These are phyloP conservation scores for Misopates orontium DNA, from an alignment of 257 asterid species.

Conservation along the genomic window DNA sequence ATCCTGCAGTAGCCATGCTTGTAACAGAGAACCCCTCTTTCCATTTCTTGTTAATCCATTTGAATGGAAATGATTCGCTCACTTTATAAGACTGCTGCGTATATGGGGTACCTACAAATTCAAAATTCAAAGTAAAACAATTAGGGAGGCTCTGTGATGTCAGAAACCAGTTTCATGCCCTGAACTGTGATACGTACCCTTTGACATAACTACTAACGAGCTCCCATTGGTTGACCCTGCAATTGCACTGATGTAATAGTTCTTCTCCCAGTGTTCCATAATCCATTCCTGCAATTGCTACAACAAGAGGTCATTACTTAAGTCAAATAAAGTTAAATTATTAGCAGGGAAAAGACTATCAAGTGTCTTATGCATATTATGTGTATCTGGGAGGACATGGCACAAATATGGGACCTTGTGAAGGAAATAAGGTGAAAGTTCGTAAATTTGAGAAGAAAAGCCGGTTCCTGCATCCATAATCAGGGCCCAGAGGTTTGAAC, in stretches of 20 bases:
- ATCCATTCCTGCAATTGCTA: constrained; percentile 62
- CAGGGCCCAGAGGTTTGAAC: constrained; percentile 69
- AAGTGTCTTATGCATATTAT: background rate
- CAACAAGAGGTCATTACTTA: constrained; percentile 8
- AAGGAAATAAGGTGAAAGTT: constrained; percentile 62
- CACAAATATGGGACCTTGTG: constrained; percentile 49
- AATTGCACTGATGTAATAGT: constrained; percentile 63
- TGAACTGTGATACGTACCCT: constrained; percentile 47
- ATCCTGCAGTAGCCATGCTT: constrained; percentile 72
- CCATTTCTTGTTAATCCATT: constrained; percentile 83
- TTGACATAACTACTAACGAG: constrained; percentile 69
- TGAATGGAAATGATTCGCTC: constrained; percentile 64
- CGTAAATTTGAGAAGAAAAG: constrained; percentile 59
- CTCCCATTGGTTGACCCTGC: constrained; percentile 70
- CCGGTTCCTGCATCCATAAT: constrained; percentile 87
- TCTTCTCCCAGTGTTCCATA: constrained; percentile 70
- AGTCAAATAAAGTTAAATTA: background rate
- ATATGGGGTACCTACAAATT: constrained; percentile 53
- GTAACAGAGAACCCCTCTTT: constrained; percentile 70
- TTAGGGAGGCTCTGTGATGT: background rate
- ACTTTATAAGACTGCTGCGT: constrained; percentile 72
- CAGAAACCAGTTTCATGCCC: background rate
- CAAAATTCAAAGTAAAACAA: constrained; percentile 4
- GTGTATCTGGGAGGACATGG: background rate
- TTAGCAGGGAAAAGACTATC: background rate